These are phyloP conservation scores for Pichia paraexigua DNA, from an alignment of 805 yeast genomes.

Conservation along the genomic window DNA sequence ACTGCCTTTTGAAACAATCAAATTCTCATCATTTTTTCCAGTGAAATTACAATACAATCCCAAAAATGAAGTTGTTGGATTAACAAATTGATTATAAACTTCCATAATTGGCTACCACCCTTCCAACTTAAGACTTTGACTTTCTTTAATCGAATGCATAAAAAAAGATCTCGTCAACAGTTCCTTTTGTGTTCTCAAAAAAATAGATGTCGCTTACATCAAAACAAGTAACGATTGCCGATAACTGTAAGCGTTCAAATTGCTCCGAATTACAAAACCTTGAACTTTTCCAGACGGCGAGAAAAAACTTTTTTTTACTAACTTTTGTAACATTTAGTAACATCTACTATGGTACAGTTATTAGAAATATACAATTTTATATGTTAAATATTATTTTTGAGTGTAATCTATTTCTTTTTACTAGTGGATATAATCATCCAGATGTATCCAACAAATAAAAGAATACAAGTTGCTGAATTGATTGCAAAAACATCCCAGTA, in stretches of 20 bases:
- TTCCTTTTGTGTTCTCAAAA: background rate
- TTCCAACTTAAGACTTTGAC: background rate
- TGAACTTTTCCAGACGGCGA: no score
- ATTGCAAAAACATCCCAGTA: conserved; percentile 41
- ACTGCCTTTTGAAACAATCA: conserved; percentile 65
- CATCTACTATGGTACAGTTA: no score
- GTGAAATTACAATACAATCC: conserved; percentile 41
- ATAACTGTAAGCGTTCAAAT: background rate
- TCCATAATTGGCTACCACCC: conserved; percentile 44
- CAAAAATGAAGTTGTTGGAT: conserved; percentile 66
- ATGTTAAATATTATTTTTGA: background rate
- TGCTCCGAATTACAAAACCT: background rate
- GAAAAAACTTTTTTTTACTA: no score
- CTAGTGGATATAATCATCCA: background rate
- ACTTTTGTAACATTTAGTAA: no score
- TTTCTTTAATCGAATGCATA: no score
- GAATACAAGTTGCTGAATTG: conserved; percentile 29
- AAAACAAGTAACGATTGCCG: background rate
- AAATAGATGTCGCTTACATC: background rate
- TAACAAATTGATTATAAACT: conserved; percentile 67
- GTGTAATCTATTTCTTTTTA: background rate
- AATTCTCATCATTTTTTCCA: conserved; percentile 36
- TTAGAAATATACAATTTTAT: no score
- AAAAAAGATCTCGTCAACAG: background rate
- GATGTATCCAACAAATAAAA: conserved; percentile 18